These are phyloP conservation scores for Biscogniauxia marginata DNA, from an alignment of 2,329 filamentous ascomycete genomes.

Conservation along the genomic window DNA sequence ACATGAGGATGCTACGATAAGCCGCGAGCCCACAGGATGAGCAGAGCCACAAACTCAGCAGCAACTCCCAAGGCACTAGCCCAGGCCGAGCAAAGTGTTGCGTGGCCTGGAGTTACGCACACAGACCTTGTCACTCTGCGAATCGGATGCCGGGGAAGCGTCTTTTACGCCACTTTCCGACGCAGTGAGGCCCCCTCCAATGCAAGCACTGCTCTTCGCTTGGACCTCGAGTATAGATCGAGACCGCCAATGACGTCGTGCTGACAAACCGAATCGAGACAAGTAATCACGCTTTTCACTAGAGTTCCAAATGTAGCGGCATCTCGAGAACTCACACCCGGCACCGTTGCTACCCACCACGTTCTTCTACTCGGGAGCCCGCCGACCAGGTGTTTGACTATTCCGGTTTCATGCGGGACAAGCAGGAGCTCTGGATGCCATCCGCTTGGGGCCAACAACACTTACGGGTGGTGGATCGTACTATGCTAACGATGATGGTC, in stretches of 20 bases:
- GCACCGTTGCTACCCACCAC: neutral
- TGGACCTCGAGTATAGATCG: neutral
- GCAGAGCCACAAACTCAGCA: neutral
- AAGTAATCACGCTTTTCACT: neutral
- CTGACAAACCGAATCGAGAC: neutral
- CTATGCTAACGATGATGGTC: neutral
- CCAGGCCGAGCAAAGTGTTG: neutral
- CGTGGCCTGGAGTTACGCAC: neutral
- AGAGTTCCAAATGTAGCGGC: neutral
- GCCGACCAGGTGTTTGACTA: neutral
- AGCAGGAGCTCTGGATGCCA: neutral
- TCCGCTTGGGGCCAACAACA: neutral
- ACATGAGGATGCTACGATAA: neutral
- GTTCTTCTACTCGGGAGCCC: neutral
- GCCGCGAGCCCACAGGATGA: neutral
- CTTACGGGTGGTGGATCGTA: neutral
- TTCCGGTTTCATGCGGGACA: neutral
- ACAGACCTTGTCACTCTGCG: neutral
- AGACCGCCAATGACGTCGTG: neutral
- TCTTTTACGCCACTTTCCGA: neutral
- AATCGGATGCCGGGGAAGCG: neutral
- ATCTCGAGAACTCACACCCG: neutral
- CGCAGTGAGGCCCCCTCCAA: neutral
- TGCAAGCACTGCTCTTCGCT: neutral
- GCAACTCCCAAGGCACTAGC: neutral